phyloP scores from a whole-genome alignment of 257 asterid species.

The Jasminum sambac region DNA sequence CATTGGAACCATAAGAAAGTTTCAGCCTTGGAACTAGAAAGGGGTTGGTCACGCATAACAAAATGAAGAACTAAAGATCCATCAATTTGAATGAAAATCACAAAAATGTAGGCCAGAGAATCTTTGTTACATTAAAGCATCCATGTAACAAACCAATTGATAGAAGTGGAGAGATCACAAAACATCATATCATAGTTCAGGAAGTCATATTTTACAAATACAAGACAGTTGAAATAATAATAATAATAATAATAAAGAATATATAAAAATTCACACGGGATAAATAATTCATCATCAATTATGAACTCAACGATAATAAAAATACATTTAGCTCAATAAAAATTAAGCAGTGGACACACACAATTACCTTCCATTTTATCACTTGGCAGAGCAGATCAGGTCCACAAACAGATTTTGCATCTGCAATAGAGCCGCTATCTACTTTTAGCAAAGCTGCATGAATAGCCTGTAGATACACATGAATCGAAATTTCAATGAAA shows the following conservation, averaged over 20 bases:
- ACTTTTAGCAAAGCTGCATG: slow-evolving; percentile 65
- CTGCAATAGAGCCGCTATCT: slow-evolving; percentile 68
- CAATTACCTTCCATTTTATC: slow-evolving; percentile 66
- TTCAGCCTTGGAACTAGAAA: too few relatives aligned
- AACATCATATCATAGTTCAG: not conserved
- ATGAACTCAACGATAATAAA: not conserved
- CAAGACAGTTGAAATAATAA: not conserved
- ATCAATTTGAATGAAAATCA: slow-evolving; percentile 7
- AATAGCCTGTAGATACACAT: slow-evolving; percentile 55
- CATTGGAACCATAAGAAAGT: too few relatives aligned
- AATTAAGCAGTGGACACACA: slow-evolving; percentile 9
- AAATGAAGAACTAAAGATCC: not conserved
- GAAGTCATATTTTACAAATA: not conserved
- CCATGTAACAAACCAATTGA: not conserved
- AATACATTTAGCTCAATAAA: slow-evolving; percentile 3
- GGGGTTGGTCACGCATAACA: too few relatives aligned
- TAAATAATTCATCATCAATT: slow-evolving; percentile 4
- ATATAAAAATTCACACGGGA: not conserved
- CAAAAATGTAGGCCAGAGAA: slow-evolving; percentile 6
- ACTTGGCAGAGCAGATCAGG: slow-evolving; percentile 68
- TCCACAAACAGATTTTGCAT: slow-evolving; percentile 82
- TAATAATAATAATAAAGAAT: not conserved
- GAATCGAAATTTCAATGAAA: slow-evolving; percentile 14
- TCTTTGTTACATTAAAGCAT: not conserved
- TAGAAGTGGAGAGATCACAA: not conserved